Evolutionary conservation across 257 asterid genomes (phyloP).

Genomic region (Salvia rosmarinus): DNA sequence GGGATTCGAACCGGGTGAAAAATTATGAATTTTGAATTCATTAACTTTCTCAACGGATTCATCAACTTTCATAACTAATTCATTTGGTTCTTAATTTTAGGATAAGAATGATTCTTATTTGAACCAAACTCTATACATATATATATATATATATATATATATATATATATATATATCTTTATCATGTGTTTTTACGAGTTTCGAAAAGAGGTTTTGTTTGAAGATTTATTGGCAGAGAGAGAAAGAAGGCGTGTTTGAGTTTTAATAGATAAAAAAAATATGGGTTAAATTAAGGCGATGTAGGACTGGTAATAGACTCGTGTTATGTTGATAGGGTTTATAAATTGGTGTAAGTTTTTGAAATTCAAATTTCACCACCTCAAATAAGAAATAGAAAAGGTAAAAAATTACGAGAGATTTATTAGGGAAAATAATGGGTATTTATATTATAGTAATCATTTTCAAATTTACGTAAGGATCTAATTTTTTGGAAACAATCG

Average conservation of each 20-base stretch:
- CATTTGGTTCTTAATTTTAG: no score
- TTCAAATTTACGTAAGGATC: neutral
- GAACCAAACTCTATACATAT: no score
- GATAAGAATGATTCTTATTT: no score
- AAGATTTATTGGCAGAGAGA: constrained; percentile 23
- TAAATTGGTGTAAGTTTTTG: no score
- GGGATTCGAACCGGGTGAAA: no score
- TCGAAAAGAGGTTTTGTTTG: constrained; percentile 27
- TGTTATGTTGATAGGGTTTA: no score
- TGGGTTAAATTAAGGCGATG: neutral
- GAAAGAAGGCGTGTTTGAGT: constrained; percentile 2
- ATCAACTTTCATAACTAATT: no score
- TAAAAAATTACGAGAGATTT: neutral
- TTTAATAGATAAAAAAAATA: constrained; percentile 13
- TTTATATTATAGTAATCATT: neutral
- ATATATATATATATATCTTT: constrained; percentile 26
- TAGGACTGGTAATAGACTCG: constrained; percentile 15
- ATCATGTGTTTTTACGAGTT: constrained; percentile 14
- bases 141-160: no score
- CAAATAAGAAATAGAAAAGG: neutral
- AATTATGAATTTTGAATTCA: no score
- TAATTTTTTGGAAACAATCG: no score
- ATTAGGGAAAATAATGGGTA: neutral
- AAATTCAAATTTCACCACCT: no score
- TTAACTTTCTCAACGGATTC: no score